Percentiles rank a stretch among this genome's conserved stretches.
phyloP scores from a whole-genome alignment of 2,329 filamentous ascomycete genomes.

The Ophiostoma sp. region DNA sequence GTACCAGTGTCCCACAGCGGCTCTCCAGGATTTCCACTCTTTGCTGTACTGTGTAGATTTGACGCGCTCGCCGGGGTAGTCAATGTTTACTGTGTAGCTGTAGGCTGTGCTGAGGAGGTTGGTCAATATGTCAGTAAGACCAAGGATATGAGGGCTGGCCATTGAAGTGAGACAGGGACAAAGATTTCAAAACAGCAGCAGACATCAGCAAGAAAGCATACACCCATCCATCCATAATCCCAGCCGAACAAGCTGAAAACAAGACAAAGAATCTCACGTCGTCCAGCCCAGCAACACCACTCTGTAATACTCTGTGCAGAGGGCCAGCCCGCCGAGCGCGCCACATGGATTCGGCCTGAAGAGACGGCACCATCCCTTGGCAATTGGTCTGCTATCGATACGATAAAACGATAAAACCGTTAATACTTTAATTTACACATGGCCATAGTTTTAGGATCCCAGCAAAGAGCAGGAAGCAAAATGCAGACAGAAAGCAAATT shows the following conservation, averaged over 20 bases:
- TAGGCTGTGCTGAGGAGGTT: too few relatives aligned
- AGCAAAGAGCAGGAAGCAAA: neutral
- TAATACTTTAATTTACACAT: neutral
- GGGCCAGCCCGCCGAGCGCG: neutral
- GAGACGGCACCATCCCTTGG: neutral
- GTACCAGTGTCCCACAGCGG: neutral
- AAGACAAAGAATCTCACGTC: neutral
- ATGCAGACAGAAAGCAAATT: neutral
- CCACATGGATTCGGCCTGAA: neutral
- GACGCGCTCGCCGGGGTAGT: neutral
- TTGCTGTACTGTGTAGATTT: neutral
- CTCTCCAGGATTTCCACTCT: constrained; percentile 11
- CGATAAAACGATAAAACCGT: neutral
- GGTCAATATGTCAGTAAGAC: too few relatives aligned
- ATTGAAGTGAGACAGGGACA: too few relatives aligned
- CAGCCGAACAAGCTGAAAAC: neutral
- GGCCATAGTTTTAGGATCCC: constrained; percentile 1
- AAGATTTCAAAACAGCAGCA: too few relatives aligned
- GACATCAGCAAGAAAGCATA: neutral
- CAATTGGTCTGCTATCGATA: neutral
- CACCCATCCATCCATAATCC: too few relatives aligned
- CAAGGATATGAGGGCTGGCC: too few relatives aligned
- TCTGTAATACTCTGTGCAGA: neutral
- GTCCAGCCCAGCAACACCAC: neutral
- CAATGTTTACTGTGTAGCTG: too few relatives aligned